These are phyloP conservation scores for Xylaria sp. DNA, from an alignment of 2,329 filamentous ascomycete species.

Conservation along the genomic window DNA sequence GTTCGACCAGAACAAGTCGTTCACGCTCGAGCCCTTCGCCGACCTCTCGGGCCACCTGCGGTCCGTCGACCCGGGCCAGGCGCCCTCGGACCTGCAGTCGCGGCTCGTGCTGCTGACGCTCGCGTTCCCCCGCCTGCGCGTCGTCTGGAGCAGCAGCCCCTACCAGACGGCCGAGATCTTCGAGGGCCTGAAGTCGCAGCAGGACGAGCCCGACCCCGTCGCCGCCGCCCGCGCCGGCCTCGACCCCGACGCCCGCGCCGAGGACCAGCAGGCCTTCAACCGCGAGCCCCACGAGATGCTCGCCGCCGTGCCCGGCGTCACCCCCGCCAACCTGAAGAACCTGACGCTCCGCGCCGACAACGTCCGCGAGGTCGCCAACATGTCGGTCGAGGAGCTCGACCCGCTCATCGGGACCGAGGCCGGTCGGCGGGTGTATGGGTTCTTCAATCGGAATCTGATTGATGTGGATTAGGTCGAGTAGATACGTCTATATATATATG, in stretches of 20 bases:
- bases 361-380: slow-evolving; percentile 82
- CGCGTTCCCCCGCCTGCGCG: slow-evolving; percentile 83
- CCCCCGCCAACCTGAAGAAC: slow-evolving; percentile 73
- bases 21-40: slow-evolving; percentile 84
- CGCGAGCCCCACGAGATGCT: slow-evolving; percentile 90
- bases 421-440: slow-evolving; percentile 74
- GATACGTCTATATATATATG: too few species aligned
- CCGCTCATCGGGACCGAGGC: slow-evolving; percentile 77
- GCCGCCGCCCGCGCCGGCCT: slow-evolving; percentile 83
- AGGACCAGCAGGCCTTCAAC: slow-evolving; percentile 74
- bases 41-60: slow-evolving; percentile 65
- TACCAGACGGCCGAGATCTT: slow-evolving; percentile 99
- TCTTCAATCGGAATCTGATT: slow-evolving; percentile 72
- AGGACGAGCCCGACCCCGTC: slow-evolving; percentile 87
- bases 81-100: slow-evolving; percentile 78
- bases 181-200: slow-evolving; percentile 85
- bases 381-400: slow-evolving; percentile 72
- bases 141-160: slow-evolving; percentile 92
- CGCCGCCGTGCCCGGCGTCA: slow-evolving; percentile 80
- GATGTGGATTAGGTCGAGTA: slow-evolving; percentile 56
- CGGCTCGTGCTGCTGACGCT: slow-evolving; percentile 92
- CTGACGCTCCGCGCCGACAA: slow-evolving; percentile 75
- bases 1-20: slow-evolving; percentile 96
- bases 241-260: slow-evolving; percentile 62
- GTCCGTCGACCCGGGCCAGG: slow-evolving; percentile 62